Evolutionary conservation across 2,329 filamentous ascomycete genomes (phyloP).

Genomic region (Fusarium hainanense): DNA sequence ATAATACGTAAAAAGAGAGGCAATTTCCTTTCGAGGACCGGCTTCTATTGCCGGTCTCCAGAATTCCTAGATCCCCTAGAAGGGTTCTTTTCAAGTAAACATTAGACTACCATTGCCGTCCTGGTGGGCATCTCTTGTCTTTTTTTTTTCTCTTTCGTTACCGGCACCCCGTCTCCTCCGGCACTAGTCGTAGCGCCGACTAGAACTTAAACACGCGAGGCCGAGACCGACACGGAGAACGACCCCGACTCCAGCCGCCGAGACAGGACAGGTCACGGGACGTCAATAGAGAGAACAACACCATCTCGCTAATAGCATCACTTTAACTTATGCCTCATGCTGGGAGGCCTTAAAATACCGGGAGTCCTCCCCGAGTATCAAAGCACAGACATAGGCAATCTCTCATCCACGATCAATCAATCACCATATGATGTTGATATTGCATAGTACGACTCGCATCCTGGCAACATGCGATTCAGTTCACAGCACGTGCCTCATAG

Average conservation of each 20-base stretch:
- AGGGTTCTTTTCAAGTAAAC: constrained; percentile 35
- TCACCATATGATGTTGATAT: constrained; percentile 18
- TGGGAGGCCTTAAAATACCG: constrained; percentile 6
- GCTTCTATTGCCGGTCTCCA: constrained; percentile 31
- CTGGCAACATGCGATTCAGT: constrained; percentile 42
- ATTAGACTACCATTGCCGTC: neutral
- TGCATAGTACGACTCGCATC: constrained; percentile 38
- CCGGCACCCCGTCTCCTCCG: constrained; percentile 35
- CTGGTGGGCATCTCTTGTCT: constrained; percentile 24
- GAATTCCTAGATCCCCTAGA: constrained; percentile 21
- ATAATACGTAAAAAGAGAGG: constrained; percentile 24
- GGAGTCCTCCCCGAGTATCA: neutral
- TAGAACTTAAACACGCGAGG: constrained; percentile 38
- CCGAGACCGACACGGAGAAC: constrained; percentile 35
- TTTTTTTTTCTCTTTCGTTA: constrained; percentile 10
- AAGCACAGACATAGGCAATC: constrained; percentile 19
- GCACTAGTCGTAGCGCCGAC: constrained; percentile 34
- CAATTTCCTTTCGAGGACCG: constrained; percentile 31
- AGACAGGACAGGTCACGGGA: constrained; percentile 7
- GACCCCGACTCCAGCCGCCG: constrained; percentile 31
- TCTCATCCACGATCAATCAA: constrained; percentile 4
- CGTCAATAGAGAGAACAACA: neutral
- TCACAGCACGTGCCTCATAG: constrained; percentile 40
- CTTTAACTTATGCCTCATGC: neutral
- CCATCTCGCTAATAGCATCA: neutral